phyloP scores from a whole-genome alignment of 257 asterid species.

The Prunella vulgaris region DNA sequence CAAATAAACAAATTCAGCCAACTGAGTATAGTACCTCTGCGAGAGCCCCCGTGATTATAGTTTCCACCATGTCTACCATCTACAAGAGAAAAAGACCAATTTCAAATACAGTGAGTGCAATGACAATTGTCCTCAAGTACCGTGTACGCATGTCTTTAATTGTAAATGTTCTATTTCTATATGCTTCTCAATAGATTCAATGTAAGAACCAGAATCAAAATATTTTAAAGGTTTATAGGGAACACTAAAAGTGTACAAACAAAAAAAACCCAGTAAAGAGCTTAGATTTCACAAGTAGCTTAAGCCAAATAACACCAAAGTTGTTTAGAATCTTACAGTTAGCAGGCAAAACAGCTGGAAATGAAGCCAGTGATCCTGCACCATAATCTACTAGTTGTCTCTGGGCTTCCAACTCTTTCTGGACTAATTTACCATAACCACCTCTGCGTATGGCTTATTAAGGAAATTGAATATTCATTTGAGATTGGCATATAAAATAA shows the following conservation, averaged over 20 bases:
- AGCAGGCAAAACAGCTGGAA: conserved; percentile 58
- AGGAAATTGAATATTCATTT: conserved; percentile 30
- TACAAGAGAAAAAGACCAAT: conserved; percentile 19
- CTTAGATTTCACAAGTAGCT: background rate
- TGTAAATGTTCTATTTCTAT: background rate
- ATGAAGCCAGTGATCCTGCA: conserved; percentile 69
- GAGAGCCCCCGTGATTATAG: conserved; percentile 76
- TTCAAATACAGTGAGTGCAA: background rate
- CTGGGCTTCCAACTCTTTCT: conserved; percentile 91
- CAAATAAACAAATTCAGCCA: background rate
- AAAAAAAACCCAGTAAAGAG: background rate
- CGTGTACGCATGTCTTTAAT: background rate
- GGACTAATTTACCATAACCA: conserved; percentile 95
- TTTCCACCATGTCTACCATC: conserved; percentile 80
- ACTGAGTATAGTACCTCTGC: conserved; percentile 62
- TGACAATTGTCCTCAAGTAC: background rate
- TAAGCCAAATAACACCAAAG: background rate
- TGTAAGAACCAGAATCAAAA: background rate
- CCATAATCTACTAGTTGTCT: conserved; percentile 94
- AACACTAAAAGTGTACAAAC: background rate
- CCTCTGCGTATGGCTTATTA: conserved; percentile 79
- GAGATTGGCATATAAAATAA: conserved; percentile 9
- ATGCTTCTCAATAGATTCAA: background rate
- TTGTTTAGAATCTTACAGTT: conserved; percentile 49
- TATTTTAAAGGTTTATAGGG: background rate